A percentile compares a stretch with the other conserved stretches of the same genome.
phyloP scores from a whole-genome alignment of 352 stramenopile genomes.

The Phytophthora multivora region DNA sequence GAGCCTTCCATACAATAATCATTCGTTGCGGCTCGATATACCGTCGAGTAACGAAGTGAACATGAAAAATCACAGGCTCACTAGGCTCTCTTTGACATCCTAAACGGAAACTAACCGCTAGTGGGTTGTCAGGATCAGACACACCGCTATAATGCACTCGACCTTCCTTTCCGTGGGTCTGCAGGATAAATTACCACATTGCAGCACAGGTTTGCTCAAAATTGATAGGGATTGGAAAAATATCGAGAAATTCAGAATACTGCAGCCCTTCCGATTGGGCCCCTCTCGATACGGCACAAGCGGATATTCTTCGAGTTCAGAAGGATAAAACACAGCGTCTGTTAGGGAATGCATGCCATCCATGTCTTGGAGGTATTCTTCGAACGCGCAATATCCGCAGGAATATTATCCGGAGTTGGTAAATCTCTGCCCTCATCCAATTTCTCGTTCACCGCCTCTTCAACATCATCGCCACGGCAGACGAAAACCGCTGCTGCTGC shows the following conservation, averaged over 20 bases:
- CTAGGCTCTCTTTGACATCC: neutral
- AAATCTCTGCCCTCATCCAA: neutral
- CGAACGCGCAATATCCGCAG: neutral
- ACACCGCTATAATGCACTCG: neutral
- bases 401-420: neutral
- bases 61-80: neutral
- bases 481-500: neutral
- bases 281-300: neutral
- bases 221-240: neutral
- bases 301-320: neutral
- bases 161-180: slow-evolving; percentile 1
- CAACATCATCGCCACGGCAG: neutral
- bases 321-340: neutral
- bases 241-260: neutral
- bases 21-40: neutral
- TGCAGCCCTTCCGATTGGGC: neutral
- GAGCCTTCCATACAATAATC: slow-evolving; percentile 1
- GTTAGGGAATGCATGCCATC: neutral
- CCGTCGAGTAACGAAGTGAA: neutral
- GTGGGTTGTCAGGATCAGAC: neutral
- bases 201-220: neutral
- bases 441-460: neutral
- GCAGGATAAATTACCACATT: neutral
- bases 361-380: slow-evolving; percentile 1
- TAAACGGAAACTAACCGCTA: neutral